These are phyloP conservation scores for Solanum ahanhuiri DNA, from an alignment of 257 asterid species.

Conservation along the genomic window DNA sequence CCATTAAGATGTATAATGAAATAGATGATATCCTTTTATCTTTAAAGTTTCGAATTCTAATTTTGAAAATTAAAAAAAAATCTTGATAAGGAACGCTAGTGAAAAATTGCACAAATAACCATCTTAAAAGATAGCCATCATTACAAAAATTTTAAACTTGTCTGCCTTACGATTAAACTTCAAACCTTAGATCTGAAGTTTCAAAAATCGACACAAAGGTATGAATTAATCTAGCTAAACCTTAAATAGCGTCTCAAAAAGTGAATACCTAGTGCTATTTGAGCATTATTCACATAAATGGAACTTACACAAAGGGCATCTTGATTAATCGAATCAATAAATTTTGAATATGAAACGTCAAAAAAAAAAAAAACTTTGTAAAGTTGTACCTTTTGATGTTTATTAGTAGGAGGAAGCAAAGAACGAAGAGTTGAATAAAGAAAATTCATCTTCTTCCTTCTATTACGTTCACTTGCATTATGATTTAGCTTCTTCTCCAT, in stretches of 20 bases:
- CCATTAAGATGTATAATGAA: neutral
- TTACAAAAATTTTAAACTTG: too few relatives aligned
- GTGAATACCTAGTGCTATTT: neutral
- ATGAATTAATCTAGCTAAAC: neutral
- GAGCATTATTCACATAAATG: neutral
- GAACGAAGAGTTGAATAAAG: slow-evolving; percentile 53
- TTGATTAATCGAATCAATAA: neutral
- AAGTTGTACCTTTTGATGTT: neutral
- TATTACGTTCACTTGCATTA: slow-evolving; percentile 68
- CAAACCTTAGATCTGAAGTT: neutral
- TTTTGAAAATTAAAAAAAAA: too few relatives aligned
- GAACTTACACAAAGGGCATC: neutral
- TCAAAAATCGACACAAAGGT: neutral
- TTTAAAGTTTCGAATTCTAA: too few relatives aligned
- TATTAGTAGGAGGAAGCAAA: neutral
- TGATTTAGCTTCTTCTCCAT: slow-evolving; percentile 49
- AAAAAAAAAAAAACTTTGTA: too few relatives aligned
- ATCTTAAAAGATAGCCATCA: too few relatives aligned
- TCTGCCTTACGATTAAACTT: too few relatives aligned
- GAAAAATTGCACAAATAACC: neutral
- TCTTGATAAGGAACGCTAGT: too few relatives aligned
- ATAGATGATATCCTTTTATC: neutral
- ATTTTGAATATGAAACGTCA: too few relatives aligned
- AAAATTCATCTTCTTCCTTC: slow-evolving; percentile 49
- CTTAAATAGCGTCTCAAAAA: neutral